phyloP scores from a whole-genome alignment of 1,284 basidiomycete genomes.

The Apiotrichum domesticum region DNA sequence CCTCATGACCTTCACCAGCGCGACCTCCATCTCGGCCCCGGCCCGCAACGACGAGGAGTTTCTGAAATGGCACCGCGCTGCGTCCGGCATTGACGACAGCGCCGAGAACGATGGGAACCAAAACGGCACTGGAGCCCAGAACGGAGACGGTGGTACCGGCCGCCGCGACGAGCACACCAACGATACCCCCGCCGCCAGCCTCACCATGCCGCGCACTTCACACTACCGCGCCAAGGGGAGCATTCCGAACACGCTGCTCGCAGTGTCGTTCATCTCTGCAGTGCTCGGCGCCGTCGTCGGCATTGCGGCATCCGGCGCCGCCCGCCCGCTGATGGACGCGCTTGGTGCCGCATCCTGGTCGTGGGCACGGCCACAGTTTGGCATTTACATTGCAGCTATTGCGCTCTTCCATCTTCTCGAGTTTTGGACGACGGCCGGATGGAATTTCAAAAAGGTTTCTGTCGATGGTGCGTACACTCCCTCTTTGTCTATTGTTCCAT shows the following conservation, averaged over 20 bases:
- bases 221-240: constrained; percentile 51
- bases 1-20: no score
- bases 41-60: not conserved
- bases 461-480: constrained; percentile 70
- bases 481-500: not conserved
- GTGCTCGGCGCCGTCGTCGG: constrained; percentile 54
- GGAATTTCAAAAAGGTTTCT: constrained; percentile 87
- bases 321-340: constrained; percentile 50
- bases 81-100: not conserved
- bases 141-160: not conserved
- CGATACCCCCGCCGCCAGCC: not conserved
- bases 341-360: constrained; percentile 44
- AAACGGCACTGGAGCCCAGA: no score
- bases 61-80: not conserved
- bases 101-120: no score
- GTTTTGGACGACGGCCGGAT: constrained; percentile 90
- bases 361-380: constrained; percentile 70
- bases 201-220: constrained; percentile 4
- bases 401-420: constrained; percentile 87
- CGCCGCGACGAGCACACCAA: not conserved
- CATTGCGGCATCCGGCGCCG: constrained; percentile 38
- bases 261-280: constrained; percentile 66
- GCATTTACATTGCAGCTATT: constrained; percentile 74
- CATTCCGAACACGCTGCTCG: constrained; percentile 77
- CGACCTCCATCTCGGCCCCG: not conserved